A percentile compares a stretch with the other conserved stretches of the same genome.
phyloP scores from a whole-genome alignment of 2,329 filamentous ascomycete species.

The Alternaria sp. region DNA sequence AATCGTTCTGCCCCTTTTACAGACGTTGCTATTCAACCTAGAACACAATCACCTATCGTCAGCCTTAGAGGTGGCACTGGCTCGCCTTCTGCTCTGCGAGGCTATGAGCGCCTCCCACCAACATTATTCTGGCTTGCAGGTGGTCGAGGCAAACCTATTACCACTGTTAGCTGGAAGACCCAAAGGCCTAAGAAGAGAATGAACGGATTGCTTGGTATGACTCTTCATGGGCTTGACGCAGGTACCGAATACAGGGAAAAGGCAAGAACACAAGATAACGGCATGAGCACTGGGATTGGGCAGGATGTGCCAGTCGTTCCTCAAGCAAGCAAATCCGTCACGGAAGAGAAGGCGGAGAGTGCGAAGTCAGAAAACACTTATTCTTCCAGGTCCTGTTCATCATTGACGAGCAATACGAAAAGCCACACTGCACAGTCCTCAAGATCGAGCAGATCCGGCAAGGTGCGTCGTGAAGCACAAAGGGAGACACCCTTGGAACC shows the following conservation, averaged over 20 bases:
- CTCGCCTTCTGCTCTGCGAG: constrained; percentile 1
- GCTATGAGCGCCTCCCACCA: constrained; percentile 24
- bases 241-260: neutral
- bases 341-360: neutral
- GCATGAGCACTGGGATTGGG: neutral
- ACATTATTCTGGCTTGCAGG: constrained; percentile 40
- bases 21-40: neutral
- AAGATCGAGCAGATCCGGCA: neutral
- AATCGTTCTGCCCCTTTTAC: neutral
- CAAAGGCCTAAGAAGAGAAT: constrained; percentile 33
- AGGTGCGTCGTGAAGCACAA: neutral
- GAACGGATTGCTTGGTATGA: constrained; percentile 37
- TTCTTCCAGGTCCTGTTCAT: neutral
- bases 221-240: constrained; percentile 24
- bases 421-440: neutral
- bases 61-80: constrained; percentile 31
- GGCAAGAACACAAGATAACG: neutral
- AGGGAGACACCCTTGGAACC: neutral
- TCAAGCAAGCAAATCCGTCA: neutral
- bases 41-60: neutral
- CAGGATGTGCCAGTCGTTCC: neutral
- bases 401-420: neutral
- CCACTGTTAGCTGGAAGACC: constrained; percentile 31
- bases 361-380: neutral
- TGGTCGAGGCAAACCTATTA: constrained; percentile 23